These are phyloP conservation scores for Dendrothele bispora DNA, from an alignment of 768 basidiomycete species.

Conservation along the genomic window DNA sequence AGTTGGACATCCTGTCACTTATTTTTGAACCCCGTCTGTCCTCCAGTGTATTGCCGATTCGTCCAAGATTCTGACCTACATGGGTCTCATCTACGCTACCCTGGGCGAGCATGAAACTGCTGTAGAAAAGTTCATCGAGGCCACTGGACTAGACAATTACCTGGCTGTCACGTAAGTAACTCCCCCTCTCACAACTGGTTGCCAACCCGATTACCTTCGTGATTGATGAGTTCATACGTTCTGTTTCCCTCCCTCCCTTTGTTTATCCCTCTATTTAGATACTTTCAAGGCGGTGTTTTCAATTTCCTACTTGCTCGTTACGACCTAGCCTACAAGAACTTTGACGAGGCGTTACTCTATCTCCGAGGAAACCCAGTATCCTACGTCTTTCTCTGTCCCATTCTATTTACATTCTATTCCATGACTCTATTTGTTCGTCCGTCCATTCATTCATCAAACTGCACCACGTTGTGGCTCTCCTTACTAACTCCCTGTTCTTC, in stretches of 20 bases:
- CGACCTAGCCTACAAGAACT: constrained; percentile 73
- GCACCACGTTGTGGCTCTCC: no score
- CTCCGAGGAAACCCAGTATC: constrained; percentile 82
- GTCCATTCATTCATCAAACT: constrained; percentile 29
- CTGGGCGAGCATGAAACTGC: constrained; percentile 85
- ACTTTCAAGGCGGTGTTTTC: constrained; percentile 89
- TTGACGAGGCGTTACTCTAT: constrained; percentile 79
- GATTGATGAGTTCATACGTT: no score
- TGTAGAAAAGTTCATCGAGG: constrained; percentile 76
- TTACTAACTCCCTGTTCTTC: constrained; percentile 7
- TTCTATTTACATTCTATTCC: constrained; percentile 4
- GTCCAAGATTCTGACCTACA: constrained; percentile 91
- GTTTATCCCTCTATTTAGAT: constrained; percentile 47
- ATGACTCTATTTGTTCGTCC: constrained; percentile 44
- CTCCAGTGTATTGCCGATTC: constrained; percentile 73
- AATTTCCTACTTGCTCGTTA: constrained; percentile 83
- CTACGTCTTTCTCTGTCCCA: constrained; percentile 45
- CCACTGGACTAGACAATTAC: constrained; percentile 77
- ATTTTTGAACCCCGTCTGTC: background rate
- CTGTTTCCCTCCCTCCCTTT: no score
- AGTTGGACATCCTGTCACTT: no score
- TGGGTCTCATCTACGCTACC: constrained; percentile 91
- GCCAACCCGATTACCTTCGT: background rate
- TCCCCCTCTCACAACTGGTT: background rate
- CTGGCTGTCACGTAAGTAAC: constrained; percentile 79